Conservation (phyloP, 192 early-diverging fungal species). For the Podila clonocystis region DNA sequence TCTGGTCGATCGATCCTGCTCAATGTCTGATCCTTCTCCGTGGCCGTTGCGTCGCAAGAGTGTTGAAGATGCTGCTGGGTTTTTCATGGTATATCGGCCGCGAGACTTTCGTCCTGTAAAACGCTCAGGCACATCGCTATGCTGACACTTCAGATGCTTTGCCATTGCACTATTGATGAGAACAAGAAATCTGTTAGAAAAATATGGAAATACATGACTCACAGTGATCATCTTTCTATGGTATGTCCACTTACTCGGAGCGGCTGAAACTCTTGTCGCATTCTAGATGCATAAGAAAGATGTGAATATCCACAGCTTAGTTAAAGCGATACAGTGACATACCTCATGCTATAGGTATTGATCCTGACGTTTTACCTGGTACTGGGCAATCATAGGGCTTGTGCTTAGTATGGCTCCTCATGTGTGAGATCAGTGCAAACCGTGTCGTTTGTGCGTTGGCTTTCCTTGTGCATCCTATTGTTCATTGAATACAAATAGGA, state of each 20-base stretch:
- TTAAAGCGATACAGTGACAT: too few species aligned
- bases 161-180: slow-evolving; percentile 37
- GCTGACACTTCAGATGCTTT: slow-evolving; percentile 47
- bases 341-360: too few species aligned
- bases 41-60: slow-evolving; percentile 12
- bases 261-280: slow-evolving; percentile 53
- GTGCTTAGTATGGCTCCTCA: slow-evolving; percentile 68
- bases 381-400: slow-evolving; percentile 66
- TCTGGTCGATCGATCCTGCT: neutral
- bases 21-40: neutral
- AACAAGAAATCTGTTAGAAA: neutral
- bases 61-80: slow-evolving; percentile 46
- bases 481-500: neutral
- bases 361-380: slow-evolving; percentile 21
- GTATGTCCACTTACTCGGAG: slow-evolving; percentile 28
- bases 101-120: slow-evolving; percentile 50
- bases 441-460: slow-evolving; percentile 61
- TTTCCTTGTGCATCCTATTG: slow-evolving; percentile 54
- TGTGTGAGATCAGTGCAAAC: slow-evolving; percentile 68
- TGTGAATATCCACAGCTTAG: neutral
- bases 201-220: neutral
- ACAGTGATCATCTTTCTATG: too few species aligned
- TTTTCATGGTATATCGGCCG: slow-evolving; percentile 49
- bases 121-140: slow-evolving; percentile 46
- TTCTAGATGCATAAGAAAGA: slow-evolving; percentile 11